Conservation (phyloP, 768 basidiomycete species). For the Phylloporus sp. region DNA sequence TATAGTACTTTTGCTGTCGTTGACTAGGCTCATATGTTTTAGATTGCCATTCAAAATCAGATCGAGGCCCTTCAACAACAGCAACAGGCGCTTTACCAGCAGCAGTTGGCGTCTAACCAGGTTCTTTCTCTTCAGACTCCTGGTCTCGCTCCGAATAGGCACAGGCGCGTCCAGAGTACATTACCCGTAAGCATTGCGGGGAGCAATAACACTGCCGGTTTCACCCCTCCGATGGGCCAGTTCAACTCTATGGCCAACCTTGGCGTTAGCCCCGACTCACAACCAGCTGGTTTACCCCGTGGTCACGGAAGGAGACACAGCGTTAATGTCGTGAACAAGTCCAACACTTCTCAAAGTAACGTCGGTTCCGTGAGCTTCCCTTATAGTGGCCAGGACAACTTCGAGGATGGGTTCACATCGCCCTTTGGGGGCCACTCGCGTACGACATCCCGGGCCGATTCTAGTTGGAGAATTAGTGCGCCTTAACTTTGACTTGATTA, state of each 20-base stretch:
- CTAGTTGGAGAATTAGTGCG: conserved; percentile 88
- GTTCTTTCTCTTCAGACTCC: conserved; percentile 77
- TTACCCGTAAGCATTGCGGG: conserved; percentile 56
- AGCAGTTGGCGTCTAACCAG: conserved; percentile 84
- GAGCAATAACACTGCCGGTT: conserved; percentile 35
- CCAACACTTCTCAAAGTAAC: conserved; percentile 41
- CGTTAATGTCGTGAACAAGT: conserved; percentile 86
- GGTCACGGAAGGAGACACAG: conserved; percentile 89
- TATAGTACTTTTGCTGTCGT: background rate
- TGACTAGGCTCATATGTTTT: conserved; percentile 10
- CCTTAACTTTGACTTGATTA: conserved; percentile 12
- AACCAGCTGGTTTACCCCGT: conserved; percentile 63
- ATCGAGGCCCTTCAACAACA: conserved; percentile 89
- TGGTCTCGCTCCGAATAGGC: conserved; percentile 67
- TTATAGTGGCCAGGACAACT: conserved; percentile 56
- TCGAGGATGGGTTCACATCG: conserved; percentile 78
- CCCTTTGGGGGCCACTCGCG: conserved; percentile 68
- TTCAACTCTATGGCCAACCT: conserved; percentile 54
- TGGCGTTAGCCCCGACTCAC: conserved; percentile 59
- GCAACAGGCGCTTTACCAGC: conserved; percentile 85
- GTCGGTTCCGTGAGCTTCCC: conserved; percentile 50
- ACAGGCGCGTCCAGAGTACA: conserved; percentile 86
- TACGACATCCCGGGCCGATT: conserved; percentile 71
- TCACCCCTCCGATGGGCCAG: conserved; percentile 53
- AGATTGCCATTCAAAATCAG: conserved; percentile 88